phyloP scores from a whole-genome alignment of 257 asterid genomes.

The Jacaranda mimosifolia region DNA sequence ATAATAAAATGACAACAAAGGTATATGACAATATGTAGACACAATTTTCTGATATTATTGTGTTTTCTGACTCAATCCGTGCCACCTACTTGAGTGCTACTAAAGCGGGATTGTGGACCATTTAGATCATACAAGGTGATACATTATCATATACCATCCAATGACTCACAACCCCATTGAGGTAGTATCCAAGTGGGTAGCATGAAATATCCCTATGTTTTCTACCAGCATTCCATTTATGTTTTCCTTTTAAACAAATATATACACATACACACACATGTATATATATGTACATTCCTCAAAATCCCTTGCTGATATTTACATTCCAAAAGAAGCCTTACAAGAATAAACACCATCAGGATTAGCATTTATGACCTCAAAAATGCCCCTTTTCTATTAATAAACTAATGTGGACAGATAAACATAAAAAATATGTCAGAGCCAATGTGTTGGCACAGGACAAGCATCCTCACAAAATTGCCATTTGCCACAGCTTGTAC shows the following conservation, averaged over 20 bases:
- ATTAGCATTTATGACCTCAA: background rate
- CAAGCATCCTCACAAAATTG: conserved; percentile 9
- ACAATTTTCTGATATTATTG: too few relatives aligned
- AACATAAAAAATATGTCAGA: conserved; percentile 4
- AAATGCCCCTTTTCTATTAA: background rate
- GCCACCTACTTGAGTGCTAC: background rate
- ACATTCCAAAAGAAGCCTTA: background rate
- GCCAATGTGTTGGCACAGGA: background rate
- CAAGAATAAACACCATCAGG: background rate
- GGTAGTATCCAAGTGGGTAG: background rate
- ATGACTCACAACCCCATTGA: too few relatives aligned
- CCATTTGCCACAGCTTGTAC: background rate
- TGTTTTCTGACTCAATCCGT: background rate
- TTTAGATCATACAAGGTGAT: too few relatives aligned
- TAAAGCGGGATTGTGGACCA: too few relatives aligned
- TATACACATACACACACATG: too few relatives aligned
- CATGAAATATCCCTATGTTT: background rate
- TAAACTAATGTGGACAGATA: background rate
- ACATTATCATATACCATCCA: too few relatives aligned
- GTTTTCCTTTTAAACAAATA: background rate
- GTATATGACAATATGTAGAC: too few relatives aligned
- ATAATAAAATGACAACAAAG: too few relatives aligned
- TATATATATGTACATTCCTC: background rate
- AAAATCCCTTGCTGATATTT: background rate
- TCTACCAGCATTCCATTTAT: background rate